phyloP scores from a whole-genome alignment of 2,329 filamentous ascomycete species.

The Diaporthe vaccinii region DNA sequence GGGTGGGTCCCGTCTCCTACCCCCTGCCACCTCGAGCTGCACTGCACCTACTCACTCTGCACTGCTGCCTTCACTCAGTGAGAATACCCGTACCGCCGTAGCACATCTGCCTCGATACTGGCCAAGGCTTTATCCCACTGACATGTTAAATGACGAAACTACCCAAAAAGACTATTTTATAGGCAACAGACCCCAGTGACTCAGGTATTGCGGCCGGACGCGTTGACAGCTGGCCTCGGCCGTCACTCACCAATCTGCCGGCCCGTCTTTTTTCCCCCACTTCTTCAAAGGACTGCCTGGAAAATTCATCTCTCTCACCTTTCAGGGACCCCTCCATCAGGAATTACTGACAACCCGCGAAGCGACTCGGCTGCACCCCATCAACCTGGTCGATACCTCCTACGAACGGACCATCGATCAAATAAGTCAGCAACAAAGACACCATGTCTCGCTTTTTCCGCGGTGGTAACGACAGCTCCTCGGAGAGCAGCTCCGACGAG shows the following conservation, averaged over 20 bases:
- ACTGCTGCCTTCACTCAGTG: background rate
- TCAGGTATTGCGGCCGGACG: background rate
- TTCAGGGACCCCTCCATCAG: slow-evolving; percentile 32
- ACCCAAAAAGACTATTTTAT: background rate
- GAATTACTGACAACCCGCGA: slow-evolving; percentile 35
- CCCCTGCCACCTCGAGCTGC: background rate
- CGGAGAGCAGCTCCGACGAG: slow-evolving; percentile 95
- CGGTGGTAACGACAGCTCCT: slow-evolving; percentile 91
- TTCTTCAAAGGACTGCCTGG: slow-evolving; percentile 32
- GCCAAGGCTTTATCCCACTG: background rate
- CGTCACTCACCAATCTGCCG: slow-evolving; percentile 5
- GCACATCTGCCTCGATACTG: background rate
- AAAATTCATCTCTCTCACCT: slow-evolving; percentile 28
- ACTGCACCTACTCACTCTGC: background rate
- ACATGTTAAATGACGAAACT: background rate
- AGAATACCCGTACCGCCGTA: background rate
- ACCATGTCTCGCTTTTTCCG: slow-evolving; percentile 98
- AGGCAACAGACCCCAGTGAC: background rate
- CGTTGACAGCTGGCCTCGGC: slow-evolving; percentile 26
- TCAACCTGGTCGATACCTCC: slow-evolving; percentile 30
- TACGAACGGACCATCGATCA: slow-evolving; percentile 30
- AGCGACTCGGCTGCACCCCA: slow-evolving; percentile 36
- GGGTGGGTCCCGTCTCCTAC: background rate
- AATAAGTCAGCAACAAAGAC: slow-evolving; percentile 42
- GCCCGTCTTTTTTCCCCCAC: slow-evolving; percentile 35